Base-by-base conservation (phyloP, 768 basidiomycete species). In the Amyloporia xantha region DNA sequence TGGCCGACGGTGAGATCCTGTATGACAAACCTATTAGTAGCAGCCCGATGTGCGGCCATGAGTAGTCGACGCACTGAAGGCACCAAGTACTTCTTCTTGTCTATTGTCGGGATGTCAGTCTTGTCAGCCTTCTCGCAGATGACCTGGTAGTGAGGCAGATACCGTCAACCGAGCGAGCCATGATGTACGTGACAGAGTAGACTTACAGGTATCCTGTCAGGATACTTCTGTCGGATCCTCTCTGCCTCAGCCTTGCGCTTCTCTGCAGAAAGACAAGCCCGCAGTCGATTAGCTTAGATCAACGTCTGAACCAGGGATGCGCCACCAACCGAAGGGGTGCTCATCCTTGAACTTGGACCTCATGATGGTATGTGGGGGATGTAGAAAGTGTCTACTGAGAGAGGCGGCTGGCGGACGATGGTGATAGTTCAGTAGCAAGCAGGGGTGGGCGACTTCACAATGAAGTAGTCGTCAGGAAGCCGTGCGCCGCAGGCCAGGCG, bases 71-170 rank as follows among this genome's bases (percentile, higher is more conserved):
- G 61, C 62, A 95, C 95, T 48, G 93, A 94, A 38, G 96, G 96
- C 9, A 99, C 96, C 46, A 99, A 77, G 60, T 99, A 99, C 77
- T 99, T 99, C 93, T 99, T 98, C 89, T 99, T 99, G 78, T 99
- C 96, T 66, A 99, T 97, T 24, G 93, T 94, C 0, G 94, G 91
- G 67, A 99, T 98, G 72, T 99, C 96, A 48, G 93, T 94, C 62
- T 88, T 81, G 74, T 98, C 94, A 43, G 92, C 94, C 74, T 96
- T 97, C 80, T 99, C 96, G 71, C 96, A 99, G 70, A 99, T 99
- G 49, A 99, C 95, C 94, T 97, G 33, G 19, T 12, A 28, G 37
- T 20, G 42, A 4, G 28, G 25, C 44, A 23, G 45, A 40, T 44
- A 50, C 41, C 41, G 30, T 41, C n/a, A n/a, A n/a, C n/a, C n/a